These are phyloP conservation scores for Arctostaphylos glauca DNA, from an alignment of 148 eudicot genomes.

Conservation along the genomic window DNA sequence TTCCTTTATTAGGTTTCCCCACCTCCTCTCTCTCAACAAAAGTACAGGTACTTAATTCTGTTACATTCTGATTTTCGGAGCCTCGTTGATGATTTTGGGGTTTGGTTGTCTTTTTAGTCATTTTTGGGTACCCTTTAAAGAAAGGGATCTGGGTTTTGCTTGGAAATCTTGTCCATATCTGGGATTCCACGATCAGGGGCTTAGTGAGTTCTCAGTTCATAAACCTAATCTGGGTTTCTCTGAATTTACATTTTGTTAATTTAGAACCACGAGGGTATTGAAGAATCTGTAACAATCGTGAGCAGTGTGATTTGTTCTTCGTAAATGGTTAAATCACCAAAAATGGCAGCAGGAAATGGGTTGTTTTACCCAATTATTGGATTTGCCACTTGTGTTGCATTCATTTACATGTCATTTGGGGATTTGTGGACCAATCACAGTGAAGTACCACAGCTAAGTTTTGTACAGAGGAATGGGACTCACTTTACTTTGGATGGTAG, in stretches of 20 bases:
- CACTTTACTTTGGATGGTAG: conserved; percentile 76
- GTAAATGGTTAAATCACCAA: conserved; percentile 29
- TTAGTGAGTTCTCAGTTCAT: conserved; percentile 2
- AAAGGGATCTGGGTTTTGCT: conserved; percentile 30
- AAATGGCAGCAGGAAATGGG: conserved; percentile 57
- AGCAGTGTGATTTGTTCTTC: neutral
- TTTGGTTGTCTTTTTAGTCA: neutral
- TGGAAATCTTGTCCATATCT: neutral
- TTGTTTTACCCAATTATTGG: conserved; percentile 64
- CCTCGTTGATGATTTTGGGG: conserved; percentile 1
- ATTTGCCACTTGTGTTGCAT: conserved; percentile 47
- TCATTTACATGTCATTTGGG: conserved; percentile 75
- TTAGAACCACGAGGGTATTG: neutral
- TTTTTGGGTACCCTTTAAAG: conserved; percentile 16
- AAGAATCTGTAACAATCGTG: neutral
- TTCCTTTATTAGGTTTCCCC: neutral
- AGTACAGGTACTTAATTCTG: neutral
- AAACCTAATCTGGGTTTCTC: conserved; percentile 12
- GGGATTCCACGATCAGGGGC: neutral
- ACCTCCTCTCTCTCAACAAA: neutral
- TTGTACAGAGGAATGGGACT: conserved; percentile 78
- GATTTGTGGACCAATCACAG: conserved; percentile 40
- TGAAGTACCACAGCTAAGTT: conserved; percentile 38
- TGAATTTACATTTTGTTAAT: neutral
- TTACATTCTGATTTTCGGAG: conserved; percentile 4